phyloP scores from a whole-genome alignment of 306 rosid species.

The Morella rubra region DNA sequence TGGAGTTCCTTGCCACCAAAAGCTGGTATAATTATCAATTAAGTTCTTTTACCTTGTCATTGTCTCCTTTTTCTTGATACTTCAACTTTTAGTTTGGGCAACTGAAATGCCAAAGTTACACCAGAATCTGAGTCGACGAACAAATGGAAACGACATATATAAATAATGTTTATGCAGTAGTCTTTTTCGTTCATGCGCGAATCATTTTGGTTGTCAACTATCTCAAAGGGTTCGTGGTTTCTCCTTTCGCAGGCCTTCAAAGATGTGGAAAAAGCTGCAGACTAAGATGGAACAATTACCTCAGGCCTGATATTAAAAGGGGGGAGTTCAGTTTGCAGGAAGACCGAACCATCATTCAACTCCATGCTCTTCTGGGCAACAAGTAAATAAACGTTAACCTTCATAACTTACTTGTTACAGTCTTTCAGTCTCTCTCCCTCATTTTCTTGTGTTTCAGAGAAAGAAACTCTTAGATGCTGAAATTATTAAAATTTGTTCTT shows the following conservation, averaged over 20 bases:
- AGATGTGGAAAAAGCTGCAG: constrained; percentile 30
- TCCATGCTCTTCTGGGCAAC: constrained; percentile 29
- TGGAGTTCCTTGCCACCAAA: constrained; percentile 27
- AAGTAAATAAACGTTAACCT: neutral
- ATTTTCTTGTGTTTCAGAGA: too few relatives aligned
- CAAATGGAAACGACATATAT: too few relatives aligned
- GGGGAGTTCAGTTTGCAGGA: constrained; percentile 26
- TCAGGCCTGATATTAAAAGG: constrained; percentile 27
- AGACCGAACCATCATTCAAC: constrained; percentile 27
- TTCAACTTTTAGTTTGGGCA: too few relatives aligned
- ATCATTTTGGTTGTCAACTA: too few relatives aligned
- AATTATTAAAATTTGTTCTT: too few relatives aligned
- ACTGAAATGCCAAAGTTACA: too few relatives aligned
- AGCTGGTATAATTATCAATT: constrained; percentile 10
- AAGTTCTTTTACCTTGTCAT: neutral
- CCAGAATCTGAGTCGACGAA: too few relatives aligned
- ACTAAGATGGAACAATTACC: constrained; percentile 26
- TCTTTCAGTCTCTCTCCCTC: too few relatives aligned
- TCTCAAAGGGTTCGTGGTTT: neutral
- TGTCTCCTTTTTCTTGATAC: neutral
- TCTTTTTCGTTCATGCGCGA: too few relatives aligned
- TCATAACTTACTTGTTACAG: too few relatives aligned
- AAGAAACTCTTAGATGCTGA: too few relatives aligned
- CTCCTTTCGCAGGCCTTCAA: constrained; percentile 2
- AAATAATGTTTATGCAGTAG: too few relatives aligned